These are phyloP conservation scores for Pseudogymnoascus sp. DNA, from an alignment of 2,329 filamentous ascomycete species.

Conservation along the genomic window DNA sequence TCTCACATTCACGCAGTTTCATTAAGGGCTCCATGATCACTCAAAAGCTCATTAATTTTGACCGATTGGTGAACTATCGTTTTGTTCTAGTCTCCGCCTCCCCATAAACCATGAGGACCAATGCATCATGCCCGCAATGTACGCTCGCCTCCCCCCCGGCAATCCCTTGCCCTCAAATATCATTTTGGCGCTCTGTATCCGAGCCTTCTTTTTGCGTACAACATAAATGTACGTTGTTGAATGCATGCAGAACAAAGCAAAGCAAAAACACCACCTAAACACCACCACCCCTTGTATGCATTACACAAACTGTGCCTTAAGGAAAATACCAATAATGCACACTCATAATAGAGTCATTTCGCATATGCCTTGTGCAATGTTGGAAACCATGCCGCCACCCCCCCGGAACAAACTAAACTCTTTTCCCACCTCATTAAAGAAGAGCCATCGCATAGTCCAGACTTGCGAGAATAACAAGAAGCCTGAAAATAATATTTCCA, in stretches of 20 bases:
- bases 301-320: slow-evolving; percentile 4
- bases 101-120: slow-evolving; percentile 8
- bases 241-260: neutral
- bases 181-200: neutral
- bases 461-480: slow-evolving; percentile 1
- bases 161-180: neutral
- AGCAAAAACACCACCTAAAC: slow-evolving; percentile 25
- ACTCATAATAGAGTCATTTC: slow-evolving; percentile 19
- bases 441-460: neutral
- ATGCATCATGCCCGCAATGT: slow-evolving; percentile 1
- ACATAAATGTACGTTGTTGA: slow-evolving; percentile 1
- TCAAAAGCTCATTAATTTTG: slow-evolving; percentile 5
- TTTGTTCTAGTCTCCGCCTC: neutral
- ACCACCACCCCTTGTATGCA: slow-evolving; percentile 16
- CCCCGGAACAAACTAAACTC: neutral
- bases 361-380: slow-evolving; percentile 1
- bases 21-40: neutral
- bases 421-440: slow-evolving; percentile 1
- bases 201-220: slow-evolving; percentile 4
- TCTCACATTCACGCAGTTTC: neutral
- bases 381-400: neutral
- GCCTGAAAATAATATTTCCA: slow-evolving; percentile 4
- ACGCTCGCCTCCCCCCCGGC: neutral
- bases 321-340: neutral
- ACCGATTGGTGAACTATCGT: slow-evolving; percentile 3